Base-by-base conservation (phyloP, 176 grass and related monocot genomes). In the Pontederia crassipes region DNA sequence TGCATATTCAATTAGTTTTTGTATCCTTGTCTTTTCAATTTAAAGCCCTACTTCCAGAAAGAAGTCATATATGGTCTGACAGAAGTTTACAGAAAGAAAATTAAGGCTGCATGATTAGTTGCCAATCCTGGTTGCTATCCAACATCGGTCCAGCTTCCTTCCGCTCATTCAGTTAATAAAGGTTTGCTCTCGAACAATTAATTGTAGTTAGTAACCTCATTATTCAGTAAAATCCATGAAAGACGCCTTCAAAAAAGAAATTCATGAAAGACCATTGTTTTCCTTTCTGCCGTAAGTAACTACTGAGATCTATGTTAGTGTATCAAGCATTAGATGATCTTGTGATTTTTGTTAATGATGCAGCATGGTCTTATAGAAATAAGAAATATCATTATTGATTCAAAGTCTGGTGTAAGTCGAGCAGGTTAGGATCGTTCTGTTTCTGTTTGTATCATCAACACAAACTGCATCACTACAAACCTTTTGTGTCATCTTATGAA, bases 71-170 rank as follows among this genome's bases (percentile, higher is more conserved):
- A 98, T 73, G 93, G 93, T 61, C 67, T 98, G 71, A 98, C 93
- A n/a, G 87, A 92, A 78, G 70, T 92, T 75, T 79, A 52, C 28
- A 83, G 93, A 65, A 73, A 83, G 68, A 76, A 92, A 71, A 83
- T 92, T 76, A 71, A 54, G 58, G 92, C 75, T 64, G 93, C 84
- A 48, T 66, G 71, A 13, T 79, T 98, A 67, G 81, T 98, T 64
- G 93, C 93, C 64, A 98, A 98, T 72, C 93, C 87, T 49, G 93
- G 93, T 60, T 98, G 93, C 66, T 97, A 97, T 76, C 93, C 93
- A 17, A 97, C 93, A 40, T 88, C 84, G 48, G 74, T 97, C 78
- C 87, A 97, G 78, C 85, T 97, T 83, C 93, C 85, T 97, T 83
- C 93, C 93, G 58, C 93, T 91, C 64, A 65, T 97, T 82, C 87